These are phyloP conservation scores for Heteromeles arbutifolia DNA, from an alignment of 306 rosid genomes.

Conservation along the genomic window DNA sequence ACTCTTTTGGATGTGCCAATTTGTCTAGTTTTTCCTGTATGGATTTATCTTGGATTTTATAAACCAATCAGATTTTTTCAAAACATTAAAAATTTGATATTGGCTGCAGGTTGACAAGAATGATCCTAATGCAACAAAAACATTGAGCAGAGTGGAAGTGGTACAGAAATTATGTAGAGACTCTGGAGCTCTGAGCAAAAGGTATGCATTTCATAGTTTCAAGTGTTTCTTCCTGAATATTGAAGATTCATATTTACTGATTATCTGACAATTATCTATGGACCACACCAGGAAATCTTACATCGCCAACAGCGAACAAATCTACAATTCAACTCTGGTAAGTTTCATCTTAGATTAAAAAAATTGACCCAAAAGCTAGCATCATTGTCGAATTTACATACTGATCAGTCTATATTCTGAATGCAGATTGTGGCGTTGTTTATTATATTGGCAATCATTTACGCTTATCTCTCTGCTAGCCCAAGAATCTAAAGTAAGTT, in stretches of 20 bases:
- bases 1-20: neutral
- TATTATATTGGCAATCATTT: constrained; percentile 42
- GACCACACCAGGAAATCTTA: constrained; percentile 55
- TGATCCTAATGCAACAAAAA: constrained; percentile 82
- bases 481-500: constrained; percentile 47
- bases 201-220: constrained; percentile 34
- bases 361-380: neutral
- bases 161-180: constrained; percentile 74
- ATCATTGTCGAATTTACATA: neutral
- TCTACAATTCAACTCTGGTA: constrained; percentile 48
- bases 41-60: neutral
- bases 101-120: constrained; percentile 64
- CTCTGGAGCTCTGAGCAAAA: constrained; percentile 63
- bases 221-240: neutral
- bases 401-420: constrained; percentile 9
- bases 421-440: constrained; percentile 59
- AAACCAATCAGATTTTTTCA: neutral
- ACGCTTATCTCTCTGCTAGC: constrained; percentile 49
- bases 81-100: neutral
- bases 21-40: neutral
- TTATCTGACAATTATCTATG: constrained; percentile 24
- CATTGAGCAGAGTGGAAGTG: constrained; percentile 67
- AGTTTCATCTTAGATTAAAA: constrained; percentile 4
- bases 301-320: constrained; percentile 26
- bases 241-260: neutral